Evolutionary conservation across 176 grass and related monocot species (phyloP), one percentile per base, ranked within the genome.

Genomic region (Metroxylon sagu): DNA sequence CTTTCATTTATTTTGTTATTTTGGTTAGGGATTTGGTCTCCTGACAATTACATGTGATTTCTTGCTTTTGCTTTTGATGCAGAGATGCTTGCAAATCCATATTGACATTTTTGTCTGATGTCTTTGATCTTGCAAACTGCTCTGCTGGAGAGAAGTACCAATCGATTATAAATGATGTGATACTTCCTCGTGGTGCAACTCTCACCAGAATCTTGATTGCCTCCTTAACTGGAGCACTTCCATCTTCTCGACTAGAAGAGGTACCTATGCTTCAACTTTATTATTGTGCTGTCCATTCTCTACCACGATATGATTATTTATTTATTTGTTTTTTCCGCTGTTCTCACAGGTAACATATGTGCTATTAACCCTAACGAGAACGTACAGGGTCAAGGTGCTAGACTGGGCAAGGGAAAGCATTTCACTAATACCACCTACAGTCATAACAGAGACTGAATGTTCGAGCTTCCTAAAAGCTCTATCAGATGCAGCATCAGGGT

Each of bases 11-110:
- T 2, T 43, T 43, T 43, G 21, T 23, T 23, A 23, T 29, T 43
- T 43, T 43, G 12, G 8, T 43, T 12, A 43, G 35, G 7, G 35
- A 14, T 43, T 7, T 43, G 3, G 35, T 43, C 8, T 43, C 18
- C 57, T 66, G 35, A 18, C 16, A 61, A 8, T 18, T 74, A 17
- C 29, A 18, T 26, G 50, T 80, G 53, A 51, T 29, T 19, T 35
- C 25, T 54, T 30, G 14, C 65, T 39, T 23, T 3, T 21, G 8
- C 14, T 29, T 15, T 56, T 54, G 12, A 0, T 23, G 67, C 73
- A 92, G 93, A 75, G 93, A 98, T 69, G 93, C 93, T 52, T 92
- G 88, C 74, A 98, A 92, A 80, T 98, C 87, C 12, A 89, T 98
- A 77, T 80, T 98, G 56, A 80, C 74, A 49, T 98, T 92, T 83